Evolutionary conservation across 2,329 filamentous ascomycete genomes (phyloP).

Genomic region (Penicillium occitanis): DNA sequence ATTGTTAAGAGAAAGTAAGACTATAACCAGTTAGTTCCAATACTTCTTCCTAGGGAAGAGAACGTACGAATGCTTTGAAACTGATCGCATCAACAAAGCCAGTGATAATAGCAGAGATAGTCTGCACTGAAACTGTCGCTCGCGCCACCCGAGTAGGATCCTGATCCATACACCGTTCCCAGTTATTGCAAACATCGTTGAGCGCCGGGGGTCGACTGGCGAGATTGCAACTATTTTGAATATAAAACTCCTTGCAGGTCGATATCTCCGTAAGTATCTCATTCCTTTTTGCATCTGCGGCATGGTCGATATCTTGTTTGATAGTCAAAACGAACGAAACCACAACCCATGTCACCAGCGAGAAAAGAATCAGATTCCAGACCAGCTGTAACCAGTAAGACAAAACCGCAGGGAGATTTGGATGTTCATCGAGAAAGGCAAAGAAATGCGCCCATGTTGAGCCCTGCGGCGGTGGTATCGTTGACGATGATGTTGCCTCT

Average conservation of each 20-base stretch:
- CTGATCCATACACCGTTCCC: conserved; percentile 84
- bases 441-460: conserved; percentile 55
- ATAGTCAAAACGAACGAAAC: conserved; percentile 70
- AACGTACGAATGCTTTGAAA: conserved; percentile 71
- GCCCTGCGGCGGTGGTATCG: conserved; percentile 30
- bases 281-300: conserved; percentile 66
- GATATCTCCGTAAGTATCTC: conserved; percentile 71
- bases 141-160: conserved; percentile 76
- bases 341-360: conserved; percentile 60
- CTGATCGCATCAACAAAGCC: conserved; percentile 88
- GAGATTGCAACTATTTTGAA: conserved; percentile 71
- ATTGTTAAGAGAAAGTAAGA: conserved; percentile 40
- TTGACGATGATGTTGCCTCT: neutral
- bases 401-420: conserved; percentile 64
- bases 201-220: conserved; percentile 70
- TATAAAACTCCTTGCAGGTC: conserved; percentile 70
- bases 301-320: conserved; percentile 71
- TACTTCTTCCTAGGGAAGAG: neutral
- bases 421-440: conserved; percentile 63
- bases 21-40: conserved; percentile 30
- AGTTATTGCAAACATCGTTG: conserved; percentile 70
- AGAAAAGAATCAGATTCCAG: conserved; percentile 52
- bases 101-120: conserved; percentile 90
- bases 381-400: conserved; percentile 65
- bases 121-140: conserved; percentile 78